A percentile compares a stretch with the other conserved stretches of the same genome.
phyloP scores from a whole-genome alignment of 164 flowering plant genomes.

The Vitis rotundifolia region DNA sequence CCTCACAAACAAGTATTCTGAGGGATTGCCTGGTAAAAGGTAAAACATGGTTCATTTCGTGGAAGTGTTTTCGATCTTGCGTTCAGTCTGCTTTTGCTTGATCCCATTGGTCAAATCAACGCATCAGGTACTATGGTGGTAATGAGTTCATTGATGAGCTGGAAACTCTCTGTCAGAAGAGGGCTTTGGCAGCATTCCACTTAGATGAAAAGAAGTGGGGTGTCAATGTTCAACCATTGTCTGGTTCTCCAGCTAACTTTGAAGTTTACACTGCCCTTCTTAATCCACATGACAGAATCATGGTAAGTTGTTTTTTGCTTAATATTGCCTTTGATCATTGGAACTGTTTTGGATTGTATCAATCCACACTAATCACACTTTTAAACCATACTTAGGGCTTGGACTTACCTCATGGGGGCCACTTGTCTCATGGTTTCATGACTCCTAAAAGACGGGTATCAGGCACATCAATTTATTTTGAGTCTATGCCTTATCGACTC shows the following conservation, averaged over 20 bases:
- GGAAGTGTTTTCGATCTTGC: neutral
- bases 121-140: conserved; percentile 86
- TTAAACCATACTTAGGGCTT: conserved; percentile 55
- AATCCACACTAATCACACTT: conserved; percentile 4
- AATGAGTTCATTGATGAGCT: conserved; percentile 93
- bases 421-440: conserved; percentile 97
- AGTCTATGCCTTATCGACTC: conserved; percentile 92
- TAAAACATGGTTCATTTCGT: conserved; percentile 14
- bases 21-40: conserved; percentile 99
- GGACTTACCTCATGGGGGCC: conserved; percentile 97
- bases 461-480: conserved; percentile 88
- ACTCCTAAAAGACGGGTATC: conserved; percentile 90
- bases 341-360: neutral
- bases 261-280: conserved; percentile 92
- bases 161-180: conserved; percentile 79
- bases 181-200: conserved; percentile 86
- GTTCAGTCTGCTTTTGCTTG: neutral
- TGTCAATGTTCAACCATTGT: conserved; percentile 95
- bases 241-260: conserved; percentile 98
- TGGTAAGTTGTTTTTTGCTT: conserved; percentile 43
- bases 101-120: neutral
- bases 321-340: neutral
- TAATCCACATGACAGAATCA: conserved; percentile 89
- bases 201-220: conserved; percentile 86
- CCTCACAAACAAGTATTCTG: conserved; percentile 94